Evolutionary conservation across 805 yeast species (phyloP).

Genomic region (Millerozyma acaciae): DNA sequence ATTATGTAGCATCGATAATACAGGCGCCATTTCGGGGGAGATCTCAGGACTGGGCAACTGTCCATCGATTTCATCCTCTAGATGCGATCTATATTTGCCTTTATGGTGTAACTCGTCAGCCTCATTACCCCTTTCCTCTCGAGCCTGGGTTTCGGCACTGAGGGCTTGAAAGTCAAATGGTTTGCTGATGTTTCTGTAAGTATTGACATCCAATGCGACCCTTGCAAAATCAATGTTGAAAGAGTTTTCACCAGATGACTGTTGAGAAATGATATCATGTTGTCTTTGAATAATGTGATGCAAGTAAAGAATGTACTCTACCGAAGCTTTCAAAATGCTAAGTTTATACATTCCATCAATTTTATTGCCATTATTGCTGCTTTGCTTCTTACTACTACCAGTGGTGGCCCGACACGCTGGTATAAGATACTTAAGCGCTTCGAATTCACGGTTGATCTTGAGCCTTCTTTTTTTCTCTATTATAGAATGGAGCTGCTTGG

Average conservation of each 20-base stretch:
- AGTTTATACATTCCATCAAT: constrained; percentile 74
- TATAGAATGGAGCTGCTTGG: constrained; percentile 58
- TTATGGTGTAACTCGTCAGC: neutral
- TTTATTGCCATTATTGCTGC: constrained; percentile 26
- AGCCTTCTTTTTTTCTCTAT: constrained; percentile 77
- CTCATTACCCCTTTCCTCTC: neutral
- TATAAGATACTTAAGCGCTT: constrained; percentile 68
- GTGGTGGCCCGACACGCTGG: constrained; percentile 67
- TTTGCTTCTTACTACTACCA: constrained; percentile 1
- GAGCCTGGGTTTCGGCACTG: neutral
- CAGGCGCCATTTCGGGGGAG: constrained; percentile 36
- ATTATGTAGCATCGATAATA: constrained; percentile 26
- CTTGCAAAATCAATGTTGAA: constrained; percentile 48
- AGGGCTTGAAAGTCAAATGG: constrained; percentile 49
- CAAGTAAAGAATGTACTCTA: constrained; percentile 70
- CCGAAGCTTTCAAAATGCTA: constrained; percentile 77
- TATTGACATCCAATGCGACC: constrained; percentile 55
- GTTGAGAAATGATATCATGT: constrained; percentile 31
- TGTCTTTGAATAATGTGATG: constrained; percentile 56
- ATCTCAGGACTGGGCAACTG: constrained; percentile 33
- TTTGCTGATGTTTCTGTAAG: constrained; percentile 54
- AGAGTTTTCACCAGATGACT: constrained; percentile 13
- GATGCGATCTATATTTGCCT: neutral
- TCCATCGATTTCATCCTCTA: constrained; percentile 2
- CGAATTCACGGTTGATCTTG: constrained; percentile 79